Percentiles rank a stretch among this genome's conserved stretches.
Evolutionary conservation across 2,329 filamentous ascomycete genomes (phyloP).

Genomic region (Mycosphaerella sp.): DNA sequence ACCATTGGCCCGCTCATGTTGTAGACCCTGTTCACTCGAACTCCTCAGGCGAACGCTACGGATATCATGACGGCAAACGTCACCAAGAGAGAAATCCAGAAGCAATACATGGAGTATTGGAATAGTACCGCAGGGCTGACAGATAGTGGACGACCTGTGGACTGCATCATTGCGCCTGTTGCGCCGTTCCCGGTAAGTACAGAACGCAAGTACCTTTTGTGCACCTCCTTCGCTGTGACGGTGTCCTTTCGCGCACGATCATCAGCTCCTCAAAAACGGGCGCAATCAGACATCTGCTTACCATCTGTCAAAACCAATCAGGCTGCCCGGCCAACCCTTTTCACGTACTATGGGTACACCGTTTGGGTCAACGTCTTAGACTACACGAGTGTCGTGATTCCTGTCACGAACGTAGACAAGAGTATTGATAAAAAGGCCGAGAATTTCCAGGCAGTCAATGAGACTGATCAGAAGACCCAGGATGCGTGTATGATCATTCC

Average conservation of each 20-base stretch:
- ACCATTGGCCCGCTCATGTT: too few species aligned
- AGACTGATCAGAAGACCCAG: slow-evolving; percentile 38
- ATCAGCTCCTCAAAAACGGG: not conserved
- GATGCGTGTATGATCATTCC: slow-evolving; percentile 34
- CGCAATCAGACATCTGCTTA: not conserved
- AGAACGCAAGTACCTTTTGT: not conserved
- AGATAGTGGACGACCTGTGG: slow-evolving; percentile 45
- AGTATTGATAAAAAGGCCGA: slow-evolving; percentile 41
- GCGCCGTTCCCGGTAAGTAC: slow-evolving; percentile 45
- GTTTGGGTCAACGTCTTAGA: slow-evolving; percentile 50
- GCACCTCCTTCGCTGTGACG: too few species aligned
- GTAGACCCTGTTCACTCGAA: slow-evolving; percentile 37
- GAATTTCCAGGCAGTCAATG: slow-evolving; percentile 34
- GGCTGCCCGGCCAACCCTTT: slow-evolving; percentile 42
- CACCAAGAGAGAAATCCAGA: slow-evolving; percentile 50
- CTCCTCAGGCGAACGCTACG: slow-evolving; percentile 37
- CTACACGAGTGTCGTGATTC: slow-evolving; percentile 51
- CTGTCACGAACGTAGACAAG: slow-evolving; percentile 51
- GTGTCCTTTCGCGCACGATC: too few species aligned
- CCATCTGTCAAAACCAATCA: not conserved
- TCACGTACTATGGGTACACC: slow-evolving; percentile 44
- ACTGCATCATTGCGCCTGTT: slow-evolving; percentile 49
- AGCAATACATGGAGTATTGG: slow-evolving; percentile 59
- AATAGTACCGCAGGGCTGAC: slow-evolving; percentile 50
- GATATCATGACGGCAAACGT: slow-evolving; percentile 48